Conservation (phyloP, 179 eudicot genomes). For the Silene vulgaris region DNA sequence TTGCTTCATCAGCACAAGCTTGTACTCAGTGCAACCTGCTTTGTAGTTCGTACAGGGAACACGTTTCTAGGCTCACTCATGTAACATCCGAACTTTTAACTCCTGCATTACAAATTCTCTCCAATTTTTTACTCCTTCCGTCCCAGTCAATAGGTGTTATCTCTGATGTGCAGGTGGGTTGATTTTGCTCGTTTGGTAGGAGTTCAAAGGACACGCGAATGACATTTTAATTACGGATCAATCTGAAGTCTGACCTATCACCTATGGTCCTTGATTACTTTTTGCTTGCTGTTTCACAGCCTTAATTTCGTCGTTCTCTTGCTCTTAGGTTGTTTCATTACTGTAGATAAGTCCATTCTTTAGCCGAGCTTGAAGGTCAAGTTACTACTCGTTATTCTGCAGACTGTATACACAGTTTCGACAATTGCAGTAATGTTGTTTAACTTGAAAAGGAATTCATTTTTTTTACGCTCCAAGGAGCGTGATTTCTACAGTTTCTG, state of each 20-base stretch:
- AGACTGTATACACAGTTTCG: too few species aligned
- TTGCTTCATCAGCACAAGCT: conserved; percentile 73
- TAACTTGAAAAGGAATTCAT: too few species aligned
- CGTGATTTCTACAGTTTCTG: not conserved
- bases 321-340: conserved; percentile 10
- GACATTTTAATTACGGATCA: conserved; percentile 16
- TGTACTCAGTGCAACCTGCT: conserved; percentile 64
- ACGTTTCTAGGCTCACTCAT: conserved; percentile 84
- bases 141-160: too few species aligned
- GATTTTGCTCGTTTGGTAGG: conserved; percentile 94
- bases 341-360: not conserved
- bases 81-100: conserved; percentile 32
- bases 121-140: not conserved
- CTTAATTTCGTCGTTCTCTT: not conserved
- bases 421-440: too few species aligned
- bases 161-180: conserved; percentile 62
- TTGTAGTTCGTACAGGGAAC: conserved; percentile 82
- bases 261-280: not conserved
- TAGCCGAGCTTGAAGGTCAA: conserved; percentile 4
- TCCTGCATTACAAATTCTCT: not conserved
- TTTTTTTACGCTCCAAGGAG: not conserved
- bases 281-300: conserved; percentile 14
- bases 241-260: not conserved
- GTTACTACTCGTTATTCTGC: too few species aligned
- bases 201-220: conserved; percentile 59